Base-by-base conservation (phyloP, 2,329 filamentous ascomycete genomes). In the Botrytis fabae region DNA sequence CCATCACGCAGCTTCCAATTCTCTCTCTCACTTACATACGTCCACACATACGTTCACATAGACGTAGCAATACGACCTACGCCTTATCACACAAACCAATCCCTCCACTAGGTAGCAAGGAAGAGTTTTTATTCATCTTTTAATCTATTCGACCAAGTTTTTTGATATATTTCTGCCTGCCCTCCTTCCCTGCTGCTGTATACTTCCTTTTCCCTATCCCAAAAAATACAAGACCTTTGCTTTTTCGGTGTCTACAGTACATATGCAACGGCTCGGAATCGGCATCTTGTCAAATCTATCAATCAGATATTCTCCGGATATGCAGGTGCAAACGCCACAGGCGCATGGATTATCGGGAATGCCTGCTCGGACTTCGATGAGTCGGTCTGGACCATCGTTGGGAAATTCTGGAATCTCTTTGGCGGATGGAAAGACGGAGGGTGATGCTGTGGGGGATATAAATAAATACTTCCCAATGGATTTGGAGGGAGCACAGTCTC, bases 201-300 rank as follows among this genome's bases (percentile, higher is more conserved):
- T 38, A 8, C 38, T 38, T 38, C 7, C 38, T 38, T 8, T 61
- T 40, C 59, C 35, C 35, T 61, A 35, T n/a, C 8, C 20, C 22
- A 25, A 12, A 25, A 22, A 25, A 25, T 10, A 4, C 16, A 42
- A 38, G 18, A 20, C 14, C 12, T 66, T 42, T 57, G n/a, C 64
- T 57, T 68, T 57, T 57, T 10, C 14, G 57, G 64, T 28, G 18
- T 35, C 25, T n/a, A 16, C 60, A 62, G 25, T 57, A 54, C 48
- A 68, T 57, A 68, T 68, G 64, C 64, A 68, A 68, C 64, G 32
- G 64, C 46, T 68, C 64, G 64, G 48, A 68, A 57, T 68, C 64
- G 64, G 64, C 46, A 54, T 16, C 64, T 28, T 68, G 48, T 57
- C 64, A 57, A 54, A 51, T 57, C n/a, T 42, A 68, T 57, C 48